Evolutionary conservation across 1,284 basidiomycete genomes (phyloP).

Genomic region (Sporisorium scitamineum): DNA sequence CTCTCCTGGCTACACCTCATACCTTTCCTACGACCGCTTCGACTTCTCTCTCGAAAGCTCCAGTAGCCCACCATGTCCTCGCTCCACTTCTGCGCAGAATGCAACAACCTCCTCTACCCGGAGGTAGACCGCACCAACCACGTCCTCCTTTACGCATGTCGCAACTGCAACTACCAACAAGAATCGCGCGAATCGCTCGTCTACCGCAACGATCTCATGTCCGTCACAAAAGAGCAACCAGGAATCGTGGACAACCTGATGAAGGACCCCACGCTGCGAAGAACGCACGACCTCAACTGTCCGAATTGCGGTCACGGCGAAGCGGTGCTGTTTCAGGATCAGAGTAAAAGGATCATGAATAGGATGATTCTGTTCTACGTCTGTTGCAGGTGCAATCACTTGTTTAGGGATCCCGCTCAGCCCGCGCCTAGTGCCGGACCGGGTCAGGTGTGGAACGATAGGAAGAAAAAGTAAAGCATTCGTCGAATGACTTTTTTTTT

Average conservation of each 20-base stretch:
- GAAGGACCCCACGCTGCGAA: conserved; percentile 84
- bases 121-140: conserved; percentile 82
- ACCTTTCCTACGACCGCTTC: too few relatives aligned
- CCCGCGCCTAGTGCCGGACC: conserved; percentile 32
- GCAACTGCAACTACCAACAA: conserved; percentile 90
- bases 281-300: conserved; percentile 63
- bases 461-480: conserved; percentile 48
- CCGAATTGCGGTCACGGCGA: conserved; percentile 62
- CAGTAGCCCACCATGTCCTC: conserved; percentile 52
- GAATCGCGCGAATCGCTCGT: conserved; percentile 88
- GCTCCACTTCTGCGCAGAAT: conserved; percentile 66
- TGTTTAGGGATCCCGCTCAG: conserved; percentile 58
- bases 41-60: too few relatives aligned
- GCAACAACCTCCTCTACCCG: conserved; percentile 92
- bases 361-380: conserved; percentile 68
- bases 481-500: too few relatives aligned
- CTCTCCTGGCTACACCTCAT: too few relatives aligned
- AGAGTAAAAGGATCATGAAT: conserved; percentile 65
- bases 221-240: conserved; percentile 89
- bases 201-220: conserved; percentile 92
- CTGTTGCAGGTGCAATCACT: conserved; percentile 62
- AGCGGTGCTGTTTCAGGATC: conserved; percentile 67
- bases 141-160: conserved; percentile 90
- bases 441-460: conserved; percentile 52
- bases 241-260: conserved; percentile 91